Base-by-base conservation (phyloP, 2,329 filamentous ascomycete species). In the Aspergillus jensenii region DNA sequence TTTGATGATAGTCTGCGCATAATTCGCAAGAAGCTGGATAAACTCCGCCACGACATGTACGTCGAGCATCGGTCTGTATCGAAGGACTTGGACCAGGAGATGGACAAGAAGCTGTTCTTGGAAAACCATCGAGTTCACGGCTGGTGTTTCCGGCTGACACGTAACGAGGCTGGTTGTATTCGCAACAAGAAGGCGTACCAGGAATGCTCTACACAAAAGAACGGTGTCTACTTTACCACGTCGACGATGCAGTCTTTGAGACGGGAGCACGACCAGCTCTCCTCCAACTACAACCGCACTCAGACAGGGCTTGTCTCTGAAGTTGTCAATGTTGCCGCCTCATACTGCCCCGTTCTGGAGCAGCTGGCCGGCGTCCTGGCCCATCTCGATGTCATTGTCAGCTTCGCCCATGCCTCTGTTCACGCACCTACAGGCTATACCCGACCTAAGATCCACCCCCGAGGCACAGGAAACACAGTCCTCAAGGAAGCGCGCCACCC, bases 181-280 rank as follows among this genome's bases (percentile, higher is more conserved):
- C 89, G 95, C 60, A 96, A 96, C 76, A 96, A 95, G 71, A 87
- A 86, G 59, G 82, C 87, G 50, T 99, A 98, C 68, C 89, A 93
- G 68, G 95, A 99, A 75, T 96, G 92, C 73, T 96, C 93, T 0
- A 99, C 96, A 0, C 95, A 98, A 77, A 99, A 99, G 82, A 99
- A 97, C 72, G 95, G 95, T 44, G 95, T 98, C 55, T 99, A 95
- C 78, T 99, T 99, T 75, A 98, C 95, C 1, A 99, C 95, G 3
- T 87, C 86, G 54, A 87, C 84, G 33, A 81, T 99, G 67, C 89
- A 92, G 69, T 83, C 87, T 25, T 85, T 93, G 67, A 89, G 95
- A 33, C 86, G 93, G 53, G 93, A 99, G 68, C 92, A 96, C 65
- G 93, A 99, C 70, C 93, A 98, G 74, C 82, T 97, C 0, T 96